phyloP scores from a whole-genome alignment of 768 basidiomycete genomes.

The Sutorius australiensis region DNA sequence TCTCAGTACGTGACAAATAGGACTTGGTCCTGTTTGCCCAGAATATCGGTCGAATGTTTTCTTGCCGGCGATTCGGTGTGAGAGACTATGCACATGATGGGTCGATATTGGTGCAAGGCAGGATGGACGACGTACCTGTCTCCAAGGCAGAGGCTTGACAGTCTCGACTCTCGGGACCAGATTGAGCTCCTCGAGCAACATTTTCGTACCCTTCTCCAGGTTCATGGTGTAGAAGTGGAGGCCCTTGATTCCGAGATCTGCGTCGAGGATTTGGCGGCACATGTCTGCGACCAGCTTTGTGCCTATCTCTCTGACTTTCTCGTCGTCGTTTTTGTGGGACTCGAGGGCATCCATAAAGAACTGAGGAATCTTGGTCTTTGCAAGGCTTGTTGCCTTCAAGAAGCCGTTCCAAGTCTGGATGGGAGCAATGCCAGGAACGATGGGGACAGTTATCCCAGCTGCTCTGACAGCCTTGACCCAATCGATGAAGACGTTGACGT shows the following conservation, averaged over 20 bases:
- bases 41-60: conserved; percentile 96
- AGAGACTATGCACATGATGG: conserved; percentile 55
- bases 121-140: conserved; percentile 59
- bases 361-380: conserved; percentile 77
- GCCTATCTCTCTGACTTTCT: conserved; percentile 87
- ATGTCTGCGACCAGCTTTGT: conserved; percentile 94
- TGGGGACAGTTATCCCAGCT: conserved; percentile 84
- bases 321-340: conserved; percentile 88
- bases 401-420: conserved; percentile 98
- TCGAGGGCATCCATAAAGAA: conserved; percentile 71
- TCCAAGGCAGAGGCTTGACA: conserved; percentile 95
- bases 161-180: conserved; percentile 86
- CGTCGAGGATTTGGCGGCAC: conserved; percentile 82
- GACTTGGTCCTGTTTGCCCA: conserved; percentile 97
- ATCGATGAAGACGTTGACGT: conserved; percentile 82
- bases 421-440: conserved; percentile 91
- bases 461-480: conserved; percentile 85
- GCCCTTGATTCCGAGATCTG: conserved; percentile 78
- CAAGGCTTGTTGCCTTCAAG: conserved; percentile 72
- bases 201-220: conserved; percentile 89
- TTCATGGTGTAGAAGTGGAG: conserved; percentile 99
- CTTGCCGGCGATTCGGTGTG: conserved; percentile 85
- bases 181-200: conserved; percentile 90
- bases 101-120: background rate
- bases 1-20: conserved; percentile 92